phyloP scores from a whole-genome alignment of 305 asterid species.

The Solanum chacoense region DNA sequence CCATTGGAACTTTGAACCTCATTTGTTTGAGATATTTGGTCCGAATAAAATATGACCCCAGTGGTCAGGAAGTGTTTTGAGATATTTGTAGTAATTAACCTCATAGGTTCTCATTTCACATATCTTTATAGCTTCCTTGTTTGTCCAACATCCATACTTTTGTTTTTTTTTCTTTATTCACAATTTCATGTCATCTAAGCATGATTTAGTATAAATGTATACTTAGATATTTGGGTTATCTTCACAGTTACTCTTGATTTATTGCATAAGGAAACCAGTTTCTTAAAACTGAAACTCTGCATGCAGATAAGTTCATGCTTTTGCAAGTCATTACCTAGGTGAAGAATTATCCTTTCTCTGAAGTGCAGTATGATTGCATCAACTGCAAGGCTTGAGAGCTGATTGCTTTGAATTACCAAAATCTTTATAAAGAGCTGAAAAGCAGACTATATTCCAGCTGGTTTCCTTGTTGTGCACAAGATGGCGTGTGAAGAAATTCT shows the following conservation, averaged over 20 bases:
- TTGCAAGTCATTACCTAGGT: not conserved
- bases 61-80: not conserved
- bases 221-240: not conserved
- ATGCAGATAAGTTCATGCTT: not conserved
- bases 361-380: not conserved
- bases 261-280: not conserved
- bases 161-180: not conserved
- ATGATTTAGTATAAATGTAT: not conserved
- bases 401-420: not conserved
- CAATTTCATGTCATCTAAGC: not conserved
- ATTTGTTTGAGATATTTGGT: not conserved
- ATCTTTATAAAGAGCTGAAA: not conserved
- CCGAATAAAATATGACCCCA: not conserved
- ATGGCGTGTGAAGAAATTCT: slow-evolving; percentile 58
- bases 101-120: not conserved
- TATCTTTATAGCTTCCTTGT: not conserved
- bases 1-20: not conserved
- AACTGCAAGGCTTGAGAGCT: not conserved
- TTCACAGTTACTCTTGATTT: not conserved
- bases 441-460: not conserved
- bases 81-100: not conserved
- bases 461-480: slow-evolving; percentile 1
- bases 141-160: not conserved
- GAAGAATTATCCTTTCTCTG: not conserved
- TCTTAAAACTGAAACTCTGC: not conserved